Evolutionary conservation across 768 basidiomycete species (phyloP).

Genomic region (Psilocybe tampanensis): DNA sequence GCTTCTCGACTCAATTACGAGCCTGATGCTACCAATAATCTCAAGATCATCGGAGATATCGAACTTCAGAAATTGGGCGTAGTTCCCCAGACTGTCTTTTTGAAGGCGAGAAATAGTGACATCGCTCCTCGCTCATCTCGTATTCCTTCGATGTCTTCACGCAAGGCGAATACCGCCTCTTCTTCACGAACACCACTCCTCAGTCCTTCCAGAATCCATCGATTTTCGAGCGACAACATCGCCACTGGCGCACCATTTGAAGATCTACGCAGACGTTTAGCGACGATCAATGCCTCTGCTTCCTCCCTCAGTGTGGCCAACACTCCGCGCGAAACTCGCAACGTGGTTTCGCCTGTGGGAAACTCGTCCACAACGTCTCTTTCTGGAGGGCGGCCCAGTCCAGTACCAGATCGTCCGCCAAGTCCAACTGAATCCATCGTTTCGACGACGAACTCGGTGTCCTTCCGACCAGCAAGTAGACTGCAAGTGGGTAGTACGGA

Average conservation of each 20-base stretch:
- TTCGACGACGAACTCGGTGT: constrained; percentile 69
- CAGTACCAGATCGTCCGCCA: constrained; percentile 55
- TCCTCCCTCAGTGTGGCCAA: constrained; percentile 56
- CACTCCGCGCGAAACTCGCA: constrained; percentile 47
- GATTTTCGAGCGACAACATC: constrained; percentile 51
- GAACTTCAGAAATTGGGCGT: constrained; percentile 88
- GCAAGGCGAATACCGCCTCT: constrained; percentile 36
- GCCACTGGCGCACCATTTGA: constrained; percentile 65
- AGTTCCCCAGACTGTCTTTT: constrained; percentile 89
- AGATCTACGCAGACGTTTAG: constrained; percentile 76
- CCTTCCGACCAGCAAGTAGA: constrained; percentile 57
- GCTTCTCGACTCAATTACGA: constrained; percentile 65
- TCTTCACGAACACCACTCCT: constrained; percentile 42
- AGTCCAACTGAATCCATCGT: constrained; percentile 86
- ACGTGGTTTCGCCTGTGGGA: constrained; percentile 41
- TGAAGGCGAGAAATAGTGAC: constrained; percentile 59
- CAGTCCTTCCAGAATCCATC: constrained; percentile 52
- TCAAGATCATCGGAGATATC: constrained; percentile 67
- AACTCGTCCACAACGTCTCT: constrained; percentile 32
- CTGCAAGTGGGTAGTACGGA: constrained; percentile 75
- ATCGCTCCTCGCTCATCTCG: constrained; percentile 41
- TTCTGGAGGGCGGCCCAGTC: constrained; percentile 24
- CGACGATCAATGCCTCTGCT: constrained; percentile 71
- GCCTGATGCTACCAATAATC: constrained; percentile 60
- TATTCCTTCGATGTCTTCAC: constrained; percentile 36